phyloP scores from a whole-genome alignment of 1,284 basidiomycete genomes.

The Coniophora puteana region DNA sequence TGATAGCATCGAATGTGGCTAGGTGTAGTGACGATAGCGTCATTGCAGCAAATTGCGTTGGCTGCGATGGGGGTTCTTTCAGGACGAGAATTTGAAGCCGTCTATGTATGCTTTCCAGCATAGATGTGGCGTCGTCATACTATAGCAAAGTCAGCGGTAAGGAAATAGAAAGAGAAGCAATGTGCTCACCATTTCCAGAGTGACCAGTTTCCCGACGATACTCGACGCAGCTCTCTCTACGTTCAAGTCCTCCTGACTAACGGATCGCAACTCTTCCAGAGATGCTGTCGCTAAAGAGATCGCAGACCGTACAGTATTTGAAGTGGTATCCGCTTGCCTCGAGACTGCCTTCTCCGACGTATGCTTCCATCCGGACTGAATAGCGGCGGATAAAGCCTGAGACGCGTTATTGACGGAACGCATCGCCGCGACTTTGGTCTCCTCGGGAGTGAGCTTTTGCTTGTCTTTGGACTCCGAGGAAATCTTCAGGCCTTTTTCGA shows the following conservation, averaged over 20 bases:
- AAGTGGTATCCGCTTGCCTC: conserved; percentile 20
- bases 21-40: conserved; percentile 23
- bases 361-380: conserved; percentile 58
- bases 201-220: conserved; percentile 58
- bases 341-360: conserved; percentile 12
- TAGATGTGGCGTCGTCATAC: conserved; percentile 45
- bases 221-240: conserved; percentile 69
- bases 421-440: conserved; percentile 43
- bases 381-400: conserved; percentile 46
- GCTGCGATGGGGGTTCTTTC: background rate
- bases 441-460: conserved; percentile 24
- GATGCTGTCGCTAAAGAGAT: conserved; percentile 31
- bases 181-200: conserved; percentile 58
- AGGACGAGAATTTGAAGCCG: conserved; percentile 30
- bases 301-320: conserved; percentile 32
- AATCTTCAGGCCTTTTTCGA: background rate
- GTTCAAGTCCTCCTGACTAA: conserved; percentile 49
- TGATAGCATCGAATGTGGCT: conserved; percentile 32
- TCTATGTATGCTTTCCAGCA: conserved; percentile 43
- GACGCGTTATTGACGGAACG: conserved; percentile 57
- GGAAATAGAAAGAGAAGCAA: conserved; percentile 7
- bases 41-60: conserved; percentile 11
- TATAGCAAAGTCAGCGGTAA: conserved; percentile 21
- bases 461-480: conserved; percentile 23
- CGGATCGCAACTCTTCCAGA: conserved; percentile 41